Base-by-base conservation (phyloP, 768 basidiomycete species). In the Galerina marginata region DNA sequence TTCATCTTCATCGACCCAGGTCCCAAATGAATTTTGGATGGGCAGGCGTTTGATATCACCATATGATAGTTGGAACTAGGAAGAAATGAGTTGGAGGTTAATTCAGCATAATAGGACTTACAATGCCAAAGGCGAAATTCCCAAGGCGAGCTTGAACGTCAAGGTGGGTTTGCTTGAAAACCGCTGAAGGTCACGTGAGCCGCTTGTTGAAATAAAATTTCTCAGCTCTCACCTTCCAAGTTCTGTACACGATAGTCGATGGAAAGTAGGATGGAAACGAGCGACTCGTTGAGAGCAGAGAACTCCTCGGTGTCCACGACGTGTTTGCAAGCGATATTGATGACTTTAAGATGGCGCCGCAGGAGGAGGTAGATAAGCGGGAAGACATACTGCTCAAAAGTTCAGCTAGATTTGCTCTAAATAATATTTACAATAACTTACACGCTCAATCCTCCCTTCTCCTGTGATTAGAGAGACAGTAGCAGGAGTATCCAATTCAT, bases 81-180 rank as follows among this genome's bases (percentile, higher is more conserved):
- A 29, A 33, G 25, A 23, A 43, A 36, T 29, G 54, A 42, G 14
- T 26, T 16, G 10, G 29, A 26, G 10, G 29, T 20, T 15, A 37
- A 48, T 2, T 53, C n/a, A 12, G 56, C 42, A 29, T 6, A 16
- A 52, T 15, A 50, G 23, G 33, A 60, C 73, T 49, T 44, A 77
- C 77, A 46, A 78, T 68, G 10, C 77, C 77, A 58, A 78, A 78
- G 2, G 77, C 76, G 43, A 75, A 74, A 44, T 77, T 78, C 9
- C 72, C 72, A 9, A 78, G 66, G 10, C 69, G 69, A 16, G 69
- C 62, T 56, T 72, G 67, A 2, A 75, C 71, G 54, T 78, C 75
- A 2, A 72, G 63, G 33, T 76, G 69, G 0, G 71, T 75, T 56
- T 78, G 75, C 45, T 74, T 76, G 65, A 76, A 77, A 2, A 77